phyloP scores from a whole-genome alignment of 208 protist species.

The Phytomonas sp. region DNA sequence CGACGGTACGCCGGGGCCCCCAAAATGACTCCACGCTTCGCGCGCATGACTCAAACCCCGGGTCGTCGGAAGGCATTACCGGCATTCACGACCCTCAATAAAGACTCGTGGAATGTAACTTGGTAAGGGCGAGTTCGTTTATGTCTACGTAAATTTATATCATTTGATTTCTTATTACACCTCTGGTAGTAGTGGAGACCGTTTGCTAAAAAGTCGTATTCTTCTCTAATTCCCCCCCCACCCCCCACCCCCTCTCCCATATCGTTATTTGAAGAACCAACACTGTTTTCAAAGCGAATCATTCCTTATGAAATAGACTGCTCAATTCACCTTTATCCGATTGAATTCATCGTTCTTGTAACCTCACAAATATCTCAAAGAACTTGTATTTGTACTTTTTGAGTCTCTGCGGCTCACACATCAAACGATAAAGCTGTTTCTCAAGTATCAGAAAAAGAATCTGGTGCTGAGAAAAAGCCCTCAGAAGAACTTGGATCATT shows the following conservation, averaged over 20 bases:
- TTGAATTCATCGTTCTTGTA: not conserved
- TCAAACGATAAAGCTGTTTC: not conserved
- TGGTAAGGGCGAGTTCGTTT: slow-evolving; percentile 29
- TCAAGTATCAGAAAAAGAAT: too few relatives aligned
- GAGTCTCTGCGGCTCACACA: not conserved
- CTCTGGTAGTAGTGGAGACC: not conserved
- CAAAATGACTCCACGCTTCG: slow-evolving; percentile 25
- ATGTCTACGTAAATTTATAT: not conserved
- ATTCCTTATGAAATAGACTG: not conserved
- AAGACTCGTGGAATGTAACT: slow-evolving; percentile 81
- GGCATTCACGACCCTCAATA: slow-evolving; percentile 57
- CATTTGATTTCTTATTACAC: not conserved
- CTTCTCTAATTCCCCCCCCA: not conserved
- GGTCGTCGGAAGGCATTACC: slow-evolving; percentile 16
- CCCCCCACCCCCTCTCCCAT: too few relatives aligned
- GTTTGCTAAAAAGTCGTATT: too few relatives aligned
- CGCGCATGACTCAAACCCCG: slow-evolving; percentile 18
- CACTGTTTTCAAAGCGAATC: not conserved
- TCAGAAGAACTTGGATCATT: not conserved
- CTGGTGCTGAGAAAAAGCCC: too few relatives aligned
- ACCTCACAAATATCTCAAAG: not conserved
- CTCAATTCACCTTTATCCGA: not conserved
- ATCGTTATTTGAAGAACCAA: not conserved
- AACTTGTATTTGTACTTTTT: not conserved
- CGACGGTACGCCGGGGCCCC: slow-evolving; percentile 59